Percentiles rank a stretch among this genome's conserved stretches.
Evolutionary conservation across 108 stramenopile species (phyloP).

Genomic region (Aurantiochytrium sp.): DNA sequence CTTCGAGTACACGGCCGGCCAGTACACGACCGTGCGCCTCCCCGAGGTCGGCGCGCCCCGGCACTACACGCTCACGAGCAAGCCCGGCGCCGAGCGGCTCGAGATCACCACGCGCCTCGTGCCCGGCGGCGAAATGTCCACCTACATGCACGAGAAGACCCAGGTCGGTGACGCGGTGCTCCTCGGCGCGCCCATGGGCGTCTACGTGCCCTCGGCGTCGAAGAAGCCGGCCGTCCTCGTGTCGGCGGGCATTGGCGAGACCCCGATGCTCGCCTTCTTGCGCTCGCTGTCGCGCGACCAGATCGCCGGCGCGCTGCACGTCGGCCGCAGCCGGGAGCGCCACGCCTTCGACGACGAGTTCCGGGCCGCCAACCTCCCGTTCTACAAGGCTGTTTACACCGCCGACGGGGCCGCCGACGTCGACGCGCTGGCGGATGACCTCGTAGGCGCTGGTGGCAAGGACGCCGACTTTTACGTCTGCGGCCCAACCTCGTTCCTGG

Average conservation of each 20-base stretch:
- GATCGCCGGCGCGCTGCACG: background rate
- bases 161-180: slow-evolving; percentile 30
- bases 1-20: slow-evolving; percentile 31
- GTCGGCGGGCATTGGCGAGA: slow-evolving; percentile 36
- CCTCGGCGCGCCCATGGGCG: slow-evolving; percentile 20
- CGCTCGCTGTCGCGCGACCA: background rate
- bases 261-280: slow-evolving; percentile 33
- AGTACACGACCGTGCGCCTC: background rate
- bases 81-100: background rate
- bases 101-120: background rate
- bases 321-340: background rate
- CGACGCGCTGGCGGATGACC: background rate
- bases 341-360: background rate
- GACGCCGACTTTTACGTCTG: background rate
- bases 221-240: slow-evolving; percentile 23
- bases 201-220: background rate
- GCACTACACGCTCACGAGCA: slow-evolving; percentile 26
- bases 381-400: background rate
- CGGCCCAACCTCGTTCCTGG: background rate
- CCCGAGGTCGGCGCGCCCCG: background rate
- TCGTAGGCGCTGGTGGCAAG: background rate
- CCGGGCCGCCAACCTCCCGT: background rate
- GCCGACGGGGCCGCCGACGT: background rate
- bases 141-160: slow-evolving; percentile 22
- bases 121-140: slow-evolving; percentile 28